Percentiles rank a stretch among this genome's conserved stretches.
Evolutionary conservation across 208 protist species (phyloP).

Genomic region (Pavlovales sp.): DNA sequence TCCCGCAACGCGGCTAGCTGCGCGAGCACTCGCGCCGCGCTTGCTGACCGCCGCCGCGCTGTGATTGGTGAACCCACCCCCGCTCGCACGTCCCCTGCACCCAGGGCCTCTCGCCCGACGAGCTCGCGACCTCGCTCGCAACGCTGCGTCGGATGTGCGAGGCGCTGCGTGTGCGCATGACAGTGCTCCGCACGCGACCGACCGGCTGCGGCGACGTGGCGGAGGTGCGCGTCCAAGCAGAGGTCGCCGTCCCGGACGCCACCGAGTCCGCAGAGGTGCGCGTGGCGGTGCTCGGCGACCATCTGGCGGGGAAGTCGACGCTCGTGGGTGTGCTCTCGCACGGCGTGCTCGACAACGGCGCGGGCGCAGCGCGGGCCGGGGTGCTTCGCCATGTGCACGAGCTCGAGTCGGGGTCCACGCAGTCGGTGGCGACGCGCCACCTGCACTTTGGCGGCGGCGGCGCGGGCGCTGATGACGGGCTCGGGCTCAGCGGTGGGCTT

Average conservation of each 20-base stretch:
- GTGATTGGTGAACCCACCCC: too few relatives aligned
- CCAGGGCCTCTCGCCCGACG: background rate
- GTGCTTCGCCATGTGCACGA: slow-evolving; percentile 29
- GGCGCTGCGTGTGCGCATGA: background rate
- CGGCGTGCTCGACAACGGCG: background rate
- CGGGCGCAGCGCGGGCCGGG: background rate
- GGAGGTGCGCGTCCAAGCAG: slow-evolving; percentile 32
- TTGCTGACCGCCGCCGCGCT: too few relatives aligned
- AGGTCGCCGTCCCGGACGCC: background rate
- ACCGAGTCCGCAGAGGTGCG: slow-evolving; percentile 11
- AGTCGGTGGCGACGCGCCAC: background rate
- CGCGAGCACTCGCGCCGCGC: too few relatives aligned
- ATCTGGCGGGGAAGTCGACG: slow-evolving; percentile 32
- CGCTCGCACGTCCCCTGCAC: too few relatives aligned
- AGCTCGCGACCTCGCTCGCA: background rate
- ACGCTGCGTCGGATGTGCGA: slow-evolving; percentile 33
- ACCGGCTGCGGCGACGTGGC: background rate
- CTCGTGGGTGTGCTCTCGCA: background rate
- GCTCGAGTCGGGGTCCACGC: slow-evolving; percentile 24
- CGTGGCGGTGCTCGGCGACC: slow-evolving; percentile 16
- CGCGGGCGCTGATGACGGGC: too few relatives aligned
- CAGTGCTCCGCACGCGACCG: background rate
- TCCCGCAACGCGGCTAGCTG: too few relatives aligned
- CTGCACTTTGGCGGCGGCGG: slow-evolving; percentile 6
- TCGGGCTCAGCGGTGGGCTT: too few relatives aligned